A percentile compares a stretch with the other conserved stretches of the same genome.
Evolutionary conservation across 1,139 yeast species (phyloP).

Genomic region (Taphrina sp.): DNA sequence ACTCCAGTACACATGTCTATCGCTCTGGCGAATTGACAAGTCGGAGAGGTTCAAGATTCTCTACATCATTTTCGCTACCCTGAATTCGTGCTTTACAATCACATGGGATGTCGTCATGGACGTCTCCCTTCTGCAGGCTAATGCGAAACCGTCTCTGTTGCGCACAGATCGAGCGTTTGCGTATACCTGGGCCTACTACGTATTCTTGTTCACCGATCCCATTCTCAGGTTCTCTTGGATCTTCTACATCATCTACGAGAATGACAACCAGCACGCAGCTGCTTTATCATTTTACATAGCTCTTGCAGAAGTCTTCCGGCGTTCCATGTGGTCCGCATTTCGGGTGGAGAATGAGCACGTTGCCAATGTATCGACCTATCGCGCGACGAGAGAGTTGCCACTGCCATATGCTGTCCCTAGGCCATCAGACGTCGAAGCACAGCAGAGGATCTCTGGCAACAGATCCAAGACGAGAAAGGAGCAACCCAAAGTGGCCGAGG

Average conservation of each 20-base stretch:
- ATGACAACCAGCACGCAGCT: conserved; percentile 83
- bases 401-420: conserved; percentile 43
- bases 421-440: conserved; percentile 7
- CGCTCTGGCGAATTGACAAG: conserved; percentile 69
- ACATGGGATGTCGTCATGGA: conserved; percentile 92
- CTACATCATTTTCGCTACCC: conserved; percentile 68
- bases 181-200: conserved; percentile 62
- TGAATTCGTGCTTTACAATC: conserved; percentile 68
- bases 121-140: conserved; percentile 77
- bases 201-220: conserved; percentile 70
- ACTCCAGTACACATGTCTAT: conserved; percentile 68
- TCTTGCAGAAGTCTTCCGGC: conserved; percentile 70
- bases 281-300: conserved; percentile 84
- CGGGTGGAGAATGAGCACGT: conserved; percentile 92
- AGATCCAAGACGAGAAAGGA: conserved; percentile 13
- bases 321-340: conserved; percentile 85
- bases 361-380: conserved; percentile 75
- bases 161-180: conserved; percentile 57
- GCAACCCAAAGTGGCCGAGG: conserved; percentile 16
- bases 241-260: conserved; percentile 67
- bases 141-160: conserved; percentile 58
- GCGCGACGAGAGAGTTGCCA: conserved; percentile 84
- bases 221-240: conserved; percentile 85
- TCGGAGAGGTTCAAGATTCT: conserved; percentile 51
- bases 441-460: conserved; percentile 8